Evolutionary conservation across 164 flowering plant genomes (phyloP).

Genomic region (Vitis vinifera): DNA sequence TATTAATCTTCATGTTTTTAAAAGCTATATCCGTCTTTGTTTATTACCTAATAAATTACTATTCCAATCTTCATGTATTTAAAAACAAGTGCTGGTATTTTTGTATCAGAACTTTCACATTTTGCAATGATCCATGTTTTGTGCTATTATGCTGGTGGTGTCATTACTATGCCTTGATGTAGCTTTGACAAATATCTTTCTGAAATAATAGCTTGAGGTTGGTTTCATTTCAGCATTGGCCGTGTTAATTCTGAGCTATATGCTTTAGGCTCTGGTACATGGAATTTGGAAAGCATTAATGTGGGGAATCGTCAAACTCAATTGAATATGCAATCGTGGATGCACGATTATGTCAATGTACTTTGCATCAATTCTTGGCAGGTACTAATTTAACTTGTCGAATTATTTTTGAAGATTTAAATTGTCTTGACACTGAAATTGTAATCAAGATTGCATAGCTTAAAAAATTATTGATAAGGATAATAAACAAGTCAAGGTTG

Average conservation of each 20-base stretch:
- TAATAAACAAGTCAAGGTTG: neutral
- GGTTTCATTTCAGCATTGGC: conserved; percentile 75
- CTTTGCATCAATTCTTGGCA: conserved; percentile 97
- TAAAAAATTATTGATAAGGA: neutral
- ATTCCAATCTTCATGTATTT: too few species aligned
- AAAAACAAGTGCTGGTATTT: neutral
- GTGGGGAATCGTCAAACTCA: conserved; percentile 20
- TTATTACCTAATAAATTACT: too few species aligned
- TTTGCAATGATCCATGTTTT: neutral
- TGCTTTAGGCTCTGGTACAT: conserved; percentile 73
- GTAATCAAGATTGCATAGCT: neutral
- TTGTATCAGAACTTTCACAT: neutral
- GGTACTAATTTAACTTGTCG: conserved; percentile 37
- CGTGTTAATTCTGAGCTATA: conserved; percentile 74
- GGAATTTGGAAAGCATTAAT: conserved; percentile 32
- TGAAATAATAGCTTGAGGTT: neutral
- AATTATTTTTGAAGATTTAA: too few species aligned
- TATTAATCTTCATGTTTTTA: too few species aligned
- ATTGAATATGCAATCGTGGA: conserved; percentile 45
- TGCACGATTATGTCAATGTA: conserved; percentile 70
- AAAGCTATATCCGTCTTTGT: too few species aligned
- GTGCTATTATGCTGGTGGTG: neutral
- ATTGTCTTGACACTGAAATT: neutral
- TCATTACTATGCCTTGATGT: neutral
- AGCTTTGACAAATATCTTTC: neutral